Evolutionary conservation across 805 yeast genomes (phyloP), one percentile per base, ranked within the genome.

Genomic region (Saturnispora serradocipensis): DNA sequence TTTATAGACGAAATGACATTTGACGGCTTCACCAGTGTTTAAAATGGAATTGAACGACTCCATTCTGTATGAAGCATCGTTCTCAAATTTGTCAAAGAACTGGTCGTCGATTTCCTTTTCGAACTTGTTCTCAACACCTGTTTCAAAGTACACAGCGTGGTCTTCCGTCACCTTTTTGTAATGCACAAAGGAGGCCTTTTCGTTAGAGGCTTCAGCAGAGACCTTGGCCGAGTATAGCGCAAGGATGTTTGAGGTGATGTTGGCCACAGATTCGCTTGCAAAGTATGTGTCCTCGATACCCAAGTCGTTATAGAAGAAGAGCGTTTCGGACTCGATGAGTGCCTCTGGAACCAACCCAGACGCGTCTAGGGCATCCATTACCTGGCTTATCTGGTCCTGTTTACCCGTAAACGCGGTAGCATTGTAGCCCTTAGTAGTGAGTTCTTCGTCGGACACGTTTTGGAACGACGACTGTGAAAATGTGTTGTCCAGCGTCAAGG

Each of bases 281-380:
- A 91, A 90, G 68, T 86, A 91, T 30, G 88, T 84, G 63, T 89
- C 97, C 64, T 90, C 97, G 54, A 91, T 88, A 27, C 97, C 97
- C 58, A 91, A 75, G 40, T 78, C 70, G 53, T 85, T 80, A 72
- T 93, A 93, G 66, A 91, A 90, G 95, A 97, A 89, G 54, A 75
- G 78, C 7, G 91, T 83, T 69, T 91, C 98, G 51, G 77, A 73
- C 68, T 89, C 97, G 58, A 91, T 86, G 60, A 88, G 74, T 52
- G 78, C 70, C 60, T 86, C 95, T 9, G 98, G 99, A 54, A 91
- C 86, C 63, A 91, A 87, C 0, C 97, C 98, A 34, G 84, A 80
- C 50, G 77, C 74, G 64, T 88, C 96, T 52, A 91, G 71, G 40
- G 81, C 74, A 64, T 88, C 95, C 68, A 88, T 78, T 43, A 91